phyloP scores from a whole-genome alignment of 2,329 filamentous ascomycete genomes.

The Sclerotinia nivalis region DNA sequence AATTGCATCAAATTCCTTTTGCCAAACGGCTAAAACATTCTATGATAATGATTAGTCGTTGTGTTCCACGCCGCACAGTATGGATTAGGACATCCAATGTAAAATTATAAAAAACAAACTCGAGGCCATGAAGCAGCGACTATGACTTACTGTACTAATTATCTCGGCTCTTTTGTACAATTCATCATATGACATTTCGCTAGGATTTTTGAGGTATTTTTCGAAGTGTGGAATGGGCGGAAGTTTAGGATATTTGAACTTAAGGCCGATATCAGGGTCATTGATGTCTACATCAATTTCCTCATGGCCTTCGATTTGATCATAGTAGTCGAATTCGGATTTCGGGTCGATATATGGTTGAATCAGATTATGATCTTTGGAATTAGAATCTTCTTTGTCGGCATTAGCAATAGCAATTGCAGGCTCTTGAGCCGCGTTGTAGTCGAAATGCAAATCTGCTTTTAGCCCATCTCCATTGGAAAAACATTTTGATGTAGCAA shows the following conservation, averaged over 20 bases:
- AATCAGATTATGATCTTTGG: conserved; percentile 17
- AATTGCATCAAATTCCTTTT: conserved; percentile 36
- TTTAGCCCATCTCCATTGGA: conserved; percentile 21
- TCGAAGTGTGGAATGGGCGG: conserved; percentile 33
- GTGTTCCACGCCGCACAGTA: not conserved
- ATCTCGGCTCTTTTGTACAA: conserved; percentile 34
- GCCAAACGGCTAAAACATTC: conserved; percentile 30
- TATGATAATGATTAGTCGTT: conserved; percentile 15
- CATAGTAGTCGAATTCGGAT: conserved; percentile 33
- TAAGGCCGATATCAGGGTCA: conserved; percentile 22
- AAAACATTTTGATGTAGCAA: conserved; percentile 21
- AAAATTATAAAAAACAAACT: no score
- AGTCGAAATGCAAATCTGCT: conserved; percentile 21
- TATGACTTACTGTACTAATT: conserved; percentile 23
- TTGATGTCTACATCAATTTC: conserved; percentile 18
- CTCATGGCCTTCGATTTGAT: conserved; percentile 30
- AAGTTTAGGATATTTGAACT: conserved; percentile 34
- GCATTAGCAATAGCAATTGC: conserved; percentile 18
- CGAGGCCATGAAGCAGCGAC: not conserved
- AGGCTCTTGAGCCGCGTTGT: conserved; percentile 24
- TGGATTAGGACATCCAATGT: not conserved
- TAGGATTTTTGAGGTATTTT: conserved; percentile 33
- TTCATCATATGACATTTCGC: conserved; percentile 34
- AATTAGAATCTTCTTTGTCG: conserved; percentile 16
- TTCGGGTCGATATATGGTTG: conserved; percentile 30